Evolutionary conservation across 176 grass and related monocot genomes (phyloP), one percentile per base, ranked within the genome.

Genomic region (Phyllostachys edulis): DNA sequence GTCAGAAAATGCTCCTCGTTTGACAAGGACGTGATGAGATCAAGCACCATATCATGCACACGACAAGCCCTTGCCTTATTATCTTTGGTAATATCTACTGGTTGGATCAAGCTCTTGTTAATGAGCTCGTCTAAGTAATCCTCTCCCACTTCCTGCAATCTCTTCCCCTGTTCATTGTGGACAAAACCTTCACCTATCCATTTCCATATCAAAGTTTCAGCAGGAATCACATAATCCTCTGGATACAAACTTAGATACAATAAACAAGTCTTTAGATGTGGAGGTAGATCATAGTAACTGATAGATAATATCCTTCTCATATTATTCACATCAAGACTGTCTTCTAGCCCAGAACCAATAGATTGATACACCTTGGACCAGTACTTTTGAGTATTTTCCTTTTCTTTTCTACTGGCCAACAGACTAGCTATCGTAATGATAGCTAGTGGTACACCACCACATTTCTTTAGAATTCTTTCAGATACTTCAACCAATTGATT

Each of bases 1-100:
- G 41, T 42, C 9, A 42, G 7, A 9, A 42, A 42, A 42, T 42
- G 41, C 41, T 86, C 84, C 2, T 86, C 84, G 7, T 52, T 51
- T 40, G 56, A 72, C n/a, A 86, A 80, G 21, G 2, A 86, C 49
- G 0, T 73, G 51, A 71, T 55, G 36, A 86, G 67, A 52, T 87
- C 60, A 34, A 67, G 60, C 1, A 81, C 69, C 77, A 87, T 80
- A 21, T 86, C 76, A 56, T 86, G 84, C 5, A 86, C 59, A 32
- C n/a, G 36, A 27, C 21, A 86, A 69, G 5, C 0, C 0, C 0
- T 0, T 3, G 0, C 27, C 2, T 39, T 55, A 0, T 60, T 49
- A 0, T 0, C 1, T 24, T 0, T 0, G 0, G 0, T 0, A 20
- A 38, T 0, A 4, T 7, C 0, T 5, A 0, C 1, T 3, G 18